Percentiles rank a stretch among this genome's conserved stretches.
Conservation (phyloP, 164 flowering plant genomes). For the Kalanchoe fedtschenkoi region DNA sequence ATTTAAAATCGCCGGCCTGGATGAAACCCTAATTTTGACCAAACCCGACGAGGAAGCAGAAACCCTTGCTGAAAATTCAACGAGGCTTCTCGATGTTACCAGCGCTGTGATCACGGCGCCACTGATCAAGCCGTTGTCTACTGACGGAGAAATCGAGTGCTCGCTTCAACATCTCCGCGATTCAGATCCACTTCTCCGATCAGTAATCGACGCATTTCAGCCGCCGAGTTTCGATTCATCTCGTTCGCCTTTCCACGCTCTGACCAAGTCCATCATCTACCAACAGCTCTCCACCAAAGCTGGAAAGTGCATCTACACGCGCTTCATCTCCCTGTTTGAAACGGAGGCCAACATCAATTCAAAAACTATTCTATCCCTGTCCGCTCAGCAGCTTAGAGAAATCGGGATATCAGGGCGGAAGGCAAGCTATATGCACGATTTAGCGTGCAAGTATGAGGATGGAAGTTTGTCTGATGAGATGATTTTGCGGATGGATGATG, state of each 20-base stretch:
- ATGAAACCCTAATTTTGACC: not conserved
- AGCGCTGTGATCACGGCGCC: not conserved
- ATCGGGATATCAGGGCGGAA: constrained; percentile 29
- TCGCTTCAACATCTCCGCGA: not conserved
- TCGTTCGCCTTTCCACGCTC: not conserved
- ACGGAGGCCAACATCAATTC: constrained; percentile 17
- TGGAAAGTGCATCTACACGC: not conserved
- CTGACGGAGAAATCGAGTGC: constrained; percentile 3
- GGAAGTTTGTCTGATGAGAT: constrained; percentile 29
- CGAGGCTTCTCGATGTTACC: too few relatives aligned
- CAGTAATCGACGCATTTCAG: not conserved
- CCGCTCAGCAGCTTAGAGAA: constrained; percentile 20
- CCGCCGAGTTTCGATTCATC: constrained; percentile 1
- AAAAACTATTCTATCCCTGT: constrained; percentile 16
- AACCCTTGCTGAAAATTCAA: too few relatives aligned
- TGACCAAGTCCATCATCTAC: constrained; percentile 1
- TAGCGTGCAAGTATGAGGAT: constrained; percentile 19
- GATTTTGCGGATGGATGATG: constrained; percentile 30
- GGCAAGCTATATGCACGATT: constrained; percentile 31
- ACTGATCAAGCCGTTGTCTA: not conserved
- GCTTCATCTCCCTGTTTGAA: not conserved
- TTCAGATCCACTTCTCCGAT: not conserved
- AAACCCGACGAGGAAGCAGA: too few relatives aligned
- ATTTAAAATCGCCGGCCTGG: not conserved
- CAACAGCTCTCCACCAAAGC: constrained; percentile 6